Conservation (phyloP, 1,139 yeast genomes). For the Suhomyces coccinellae region DNA sequence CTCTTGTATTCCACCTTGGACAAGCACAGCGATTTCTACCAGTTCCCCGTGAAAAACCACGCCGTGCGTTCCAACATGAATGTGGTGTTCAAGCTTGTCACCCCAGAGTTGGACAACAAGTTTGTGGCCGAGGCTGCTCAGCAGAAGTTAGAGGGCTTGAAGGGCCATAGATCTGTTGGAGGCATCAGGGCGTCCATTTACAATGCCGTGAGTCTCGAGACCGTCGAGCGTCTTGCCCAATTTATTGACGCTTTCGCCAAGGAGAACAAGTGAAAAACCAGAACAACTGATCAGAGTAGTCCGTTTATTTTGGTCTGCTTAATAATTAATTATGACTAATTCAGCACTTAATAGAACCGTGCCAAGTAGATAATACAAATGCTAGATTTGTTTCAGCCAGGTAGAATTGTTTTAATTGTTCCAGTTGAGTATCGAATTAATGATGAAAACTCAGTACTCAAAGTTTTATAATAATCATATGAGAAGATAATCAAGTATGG, state of each 20-base stretch:
- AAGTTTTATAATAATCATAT: too few relatives aligned
- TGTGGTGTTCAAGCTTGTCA: slow-evolving; percentile 79
- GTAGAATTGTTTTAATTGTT: too few relatives aligned
- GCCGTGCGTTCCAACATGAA: slow-evolving; percentile 83
- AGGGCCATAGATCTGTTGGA: slow-evolving; percentile 97
- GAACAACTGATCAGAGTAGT: too few relatives aligned
- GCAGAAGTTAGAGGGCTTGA: slow-evolving; percentile 65
- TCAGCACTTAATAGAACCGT: too few relatives aligned
- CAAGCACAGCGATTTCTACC: slow-evolving; percentile 60
- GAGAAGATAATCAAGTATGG: too few relatives aligned
- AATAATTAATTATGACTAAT: too few relatives aligned
- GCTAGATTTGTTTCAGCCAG: too few relatives aligned
- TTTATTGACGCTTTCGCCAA: slow-evolving; percentile 67
- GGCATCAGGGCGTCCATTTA: slow-evolving; percentile 94
- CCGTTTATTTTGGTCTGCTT: too few relatives aligned
- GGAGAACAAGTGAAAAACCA: slow-evolving; percentile 19
- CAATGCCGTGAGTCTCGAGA: slow-evolving; percentile 74
- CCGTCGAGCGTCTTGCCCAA: slow-evolving; percentile 60
- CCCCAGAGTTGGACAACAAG: slow-evolving; percentile 58
- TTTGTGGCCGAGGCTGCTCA: slow-evolving; percentile 64
- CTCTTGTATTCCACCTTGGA: slow-evolving; percentile 67
- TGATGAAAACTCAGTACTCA: too few relatives aligned
- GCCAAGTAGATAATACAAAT: too few relatives aligned
- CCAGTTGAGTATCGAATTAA: too few relatives aligned
- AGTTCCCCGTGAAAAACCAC: slow-evolving; percentile 59